Base-by-base conservation (phyloP, 2,329 filamentous ascomycete genomes). In the Dothiorella sarmentorum region DNA sequence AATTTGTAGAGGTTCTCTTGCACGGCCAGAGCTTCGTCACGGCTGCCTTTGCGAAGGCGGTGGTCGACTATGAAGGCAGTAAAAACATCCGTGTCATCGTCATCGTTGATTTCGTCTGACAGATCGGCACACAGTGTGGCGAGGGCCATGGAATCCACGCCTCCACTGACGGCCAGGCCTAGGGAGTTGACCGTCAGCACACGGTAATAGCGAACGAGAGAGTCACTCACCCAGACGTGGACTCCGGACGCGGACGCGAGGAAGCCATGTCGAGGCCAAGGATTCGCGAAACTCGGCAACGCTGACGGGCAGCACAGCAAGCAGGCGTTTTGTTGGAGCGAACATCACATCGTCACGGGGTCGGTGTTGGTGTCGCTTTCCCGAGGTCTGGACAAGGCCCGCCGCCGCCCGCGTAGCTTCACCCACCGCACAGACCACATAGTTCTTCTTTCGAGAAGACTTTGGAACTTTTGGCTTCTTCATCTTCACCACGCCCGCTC, bases 121-220 rank as follows among this genome's bases (percentile, higher is more conserved):
- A 42, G 52, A 60, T 60, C 11, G 63, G 63, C 35, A 56, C 43
- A 55, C 56, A 47, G 61, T 64, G 45, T 65, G 64, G 91, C 91
- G 61, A 99, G 79, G 26, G 93, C 93, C 92, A 97, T 99, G n/a
- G 93, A 97, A 73, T 99, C 94, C 37, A 94, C 89, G 7, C 94
- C 94, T 22, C 94, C 94, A 68, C 92, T 97, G 61, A 97, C 79
- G 15, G 92, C 94, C 60, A 97, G 77, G 56, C 82, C 76, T 76
- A 33, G 15, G 31, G 33, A n/a, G 5, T 24, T 26, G 26, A 26
- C 31, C 33, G 29, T 59, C 17, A 51, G 35, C n/a, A 29, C 18
- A 4, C 4, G 7, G 13, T 13, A 7, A 17, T 29, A 7, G 35
- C 22, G 26, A 24, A 7, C 20, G 10, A 17, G 24, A 11, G 13